Evolutionary conservation across 768 basidiomycete species (phyloP), one percentile per base, ranked within the genome.

Genomic region (Pleurotus citrinopileatus): DNA sequence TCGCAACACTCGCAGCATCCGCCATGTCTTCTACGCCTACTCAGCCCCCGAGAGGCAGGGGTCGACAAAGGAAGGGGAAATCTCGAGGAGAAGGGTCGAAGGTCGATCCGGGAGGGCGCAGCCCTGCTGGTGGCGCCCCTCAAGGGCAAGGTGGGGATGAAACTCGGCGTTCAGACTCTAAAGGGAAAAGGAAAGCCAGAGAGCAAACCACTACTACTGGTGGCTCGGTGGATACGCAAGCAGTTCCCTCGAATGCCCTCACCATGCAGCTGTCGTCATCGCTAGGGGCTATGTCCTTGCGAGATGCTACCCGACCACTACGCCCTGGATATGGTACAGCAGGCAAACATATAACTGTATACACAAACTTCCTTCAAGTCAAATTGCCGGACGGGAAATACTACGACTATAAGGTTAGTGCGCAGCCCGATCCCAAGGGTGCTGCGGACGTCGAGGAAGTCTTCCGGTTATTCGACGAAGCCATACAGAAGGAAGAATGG

Each of bases 281-380:
- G 12, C 10, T 40, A n/a, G 13, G 7, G 17, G 19, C 15, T 7
- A 7, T 40, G 8, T 40, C 38, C 38, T 15, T 40, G 17, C 12
- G 38, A 15, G 15, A 19, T 7, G 38, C 38, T 32, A 13, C 29
- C 7, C 38, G 38, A n/a, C 38, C 38, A 12, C 12, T n/a, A 19
- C 75, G 83, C 20, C 82, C 83, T 1, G 81, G 80, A 0, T 87
- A 69, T 56, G 84, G 84, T 6, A 81, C 75, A 0, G 55, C 67
- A 2, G 84, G 84, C 23, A 70, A 46, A 7, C 58, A 72, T 0
- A 73, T 82, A 57, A 76, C 65, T 0, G 64, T 87, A 12, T 74
- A 85, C 2, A 73, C 84, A 20, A 87, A 87, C 61, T 86, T 86
- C 67, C 86, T 86, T 62, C 60, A 80, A 0, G 60, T 87, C 10